A percentile compares a stretch with the other conserved stretches of the same genome.
Evolutionary conservation across 305 asterid species (phyloP).

Genomic region (Solanum hybrid): DNA sequence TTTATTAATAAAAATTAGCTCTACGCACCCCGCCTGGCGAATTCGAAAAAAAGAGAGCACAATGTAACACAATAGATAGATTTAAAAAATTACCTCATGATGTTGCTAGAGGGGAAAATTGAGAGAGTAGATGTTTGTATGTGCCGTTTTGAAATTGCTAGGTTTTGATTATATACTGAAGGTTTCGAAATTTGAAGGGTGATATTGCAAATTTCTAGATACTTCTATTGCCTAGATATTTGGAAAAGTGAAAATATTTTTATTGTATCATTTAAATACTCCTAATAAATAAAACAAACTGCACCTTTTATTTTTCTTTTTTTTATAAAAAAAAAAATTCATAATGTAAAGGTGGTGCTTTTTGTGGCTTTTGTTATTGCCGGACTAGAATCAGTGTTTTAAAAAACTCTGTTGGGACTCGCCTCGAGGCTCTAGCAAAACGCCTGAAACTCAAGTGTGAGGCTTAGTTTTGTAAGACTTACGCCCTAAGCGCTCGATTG

Average conservation of each 20-base stretch:
- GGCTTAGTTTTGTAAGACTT: neutral
- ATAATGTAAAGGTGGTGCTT: neutral
- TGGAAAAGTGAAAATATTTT: neutral
- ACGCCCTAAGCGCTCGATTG: fast-evolving
- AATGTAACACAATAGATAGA: neutral
- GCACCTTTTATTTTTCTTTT: neutral
- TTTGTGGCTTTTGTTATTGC: neutral
- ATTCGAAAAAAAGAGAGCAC: neutral
- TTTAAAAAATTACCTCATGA: neutral
- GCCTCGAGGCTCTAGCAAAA: no score
- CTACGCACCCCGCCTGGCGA: no score
- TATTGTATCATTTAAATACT: no score
- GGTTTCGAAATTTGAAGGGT: neutral
- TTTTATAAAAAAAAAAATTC: neutral
- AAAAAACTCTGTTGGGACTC: no score
- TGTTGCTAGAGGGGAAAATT: neutral
- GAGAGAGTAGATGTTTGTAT: neutral
- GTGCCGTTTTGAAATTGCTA: neutral
- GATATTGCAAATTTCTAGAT: neutral
- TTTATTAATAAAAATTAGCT: no score
- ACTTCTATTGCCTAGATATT: neutral
- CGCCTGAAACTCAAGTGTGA: neutral
- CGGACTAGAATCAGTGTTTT: neutral
- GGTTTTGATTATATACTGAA: neutral
- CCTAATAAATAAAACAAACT: neutral